Conservation (phyloP, 2,329 filamentous ascomycete genomes). For the Penicillium vulpinum region DNA sequence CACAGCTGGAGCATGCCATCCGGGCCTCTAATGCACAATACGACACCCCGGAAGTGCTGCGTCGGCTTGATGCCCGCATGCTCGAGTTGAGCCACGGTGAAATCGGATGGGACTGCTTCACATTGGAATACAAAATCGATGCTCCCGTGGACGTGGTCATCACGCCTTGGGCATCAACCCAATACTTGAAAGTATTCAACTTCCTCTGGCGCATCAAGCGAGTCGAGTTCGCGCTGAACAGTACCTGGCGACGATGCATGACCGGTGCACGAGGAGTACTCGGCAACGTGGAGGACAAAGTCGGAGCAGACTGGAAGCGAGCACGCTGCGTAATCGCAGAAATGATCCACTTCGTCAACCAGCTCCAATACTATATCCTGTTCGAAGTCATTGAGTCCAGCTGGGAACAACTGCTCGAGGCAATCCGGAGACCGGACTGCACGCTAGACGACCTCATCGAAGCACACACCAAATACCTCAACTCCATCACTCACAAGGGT, state of each 20-base stretch:
- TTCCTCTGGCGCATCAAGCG: conserved; percentile 98
- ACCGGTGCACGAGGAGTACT: conserved; percentile 92
- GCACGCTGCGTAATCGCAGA: conserved; percentile 87
- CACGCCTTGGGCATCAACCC: conserved; percentile 89
- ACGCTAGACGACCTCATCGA: conserved; percentile 94
- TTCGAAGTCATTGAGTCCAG: conserved; percentile 98
- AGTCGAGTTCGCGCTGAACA: conserved; percentile 88
- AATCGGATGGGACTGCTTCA: conserved; percentile 99
- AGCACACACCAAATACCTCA: conserved; percentile 87
- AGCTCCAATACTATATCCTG: conserved; percentile 96
- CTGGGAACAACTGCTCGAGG: conserved; percentile 85
- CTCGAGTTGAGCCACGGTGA: conserved; percentile 93
- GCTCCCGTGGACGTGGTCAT: conserved; percentile 96
- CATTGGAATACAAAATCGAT: conserved; percentile 96
- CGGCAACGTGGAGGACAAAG: conserved; percentile 69
- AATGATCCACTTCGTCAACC: conserved; percentile 97
- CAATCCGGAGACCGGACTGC: conserved; percentile 78
- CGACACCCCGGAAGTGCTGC: conserved; percentile 86
- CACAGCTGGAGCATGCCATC: conserved; percentile 97
- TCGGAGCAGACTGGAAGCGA: conserved; percentile 81
- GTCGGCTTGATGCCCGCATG: conserved; percentile 95
- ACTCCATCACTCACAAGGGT: conserved; percentile 93
- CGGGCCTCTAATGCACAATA: conserved; percentile 96
- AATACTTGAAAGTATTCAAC: conserved; percentile 99
- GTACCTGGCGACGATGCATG: conserved; percentile 93